Evolutionary conservation across 257 asterid species (phyloP).

Genomic region (Solanum sitiens): DNA sequence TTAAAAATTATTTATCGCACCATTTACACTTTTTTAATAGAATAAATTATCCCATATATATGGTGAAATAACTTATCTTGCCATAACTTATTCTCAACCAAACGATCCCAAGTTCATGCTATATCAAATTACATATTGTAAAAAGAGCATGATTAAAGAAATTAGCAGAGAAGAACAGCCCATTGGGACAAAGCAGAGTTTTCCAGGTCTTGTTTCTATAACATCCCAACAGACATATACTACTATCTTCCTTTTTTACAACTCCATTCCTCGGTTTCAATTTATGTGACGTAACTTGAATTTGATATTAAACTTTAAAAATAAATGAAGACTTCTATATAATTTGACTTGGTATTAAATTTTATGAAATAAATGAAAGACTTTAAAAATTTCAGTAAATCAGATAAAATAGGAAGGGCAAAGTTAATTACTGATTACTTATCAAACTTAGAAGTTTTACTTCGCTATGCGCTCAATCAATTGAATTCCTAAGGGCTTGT

Average conservation of each 20-base stretch:
- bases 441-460: neutral
- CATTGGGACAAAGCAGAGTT: neutral
- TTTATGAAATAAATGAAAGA: neutral
- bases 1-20: neutral
- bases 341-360: neutral
- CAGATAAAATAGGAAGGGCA: neutral
- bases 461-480: conserved; percentile 38
- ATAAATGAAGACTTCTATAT: neutral
- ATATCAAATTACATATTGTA: neutral
- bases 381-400: neutral
- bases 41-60: no score
- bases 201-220: neutral
- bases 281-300: neutral
- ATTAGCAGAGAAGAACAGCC: neutral
- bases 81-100: neutral
- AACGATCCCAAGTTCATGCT: no score
- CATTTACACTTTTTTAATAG: no score
- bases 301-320: neutral
- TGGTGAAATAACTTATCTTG: neutral
- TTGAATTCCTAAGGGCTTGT: conserved; percentile 63
- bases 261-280: neutral
- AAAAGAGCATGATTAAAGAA: neutral
- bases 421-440: neutral
- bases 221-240: neutral
- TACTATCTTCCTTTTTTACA: neutral